Evolutionary conservation across 2,329 filamentous ascomycete species (phyloP).

Genomic region (Coccinonectria pachysandricola): DNA sequence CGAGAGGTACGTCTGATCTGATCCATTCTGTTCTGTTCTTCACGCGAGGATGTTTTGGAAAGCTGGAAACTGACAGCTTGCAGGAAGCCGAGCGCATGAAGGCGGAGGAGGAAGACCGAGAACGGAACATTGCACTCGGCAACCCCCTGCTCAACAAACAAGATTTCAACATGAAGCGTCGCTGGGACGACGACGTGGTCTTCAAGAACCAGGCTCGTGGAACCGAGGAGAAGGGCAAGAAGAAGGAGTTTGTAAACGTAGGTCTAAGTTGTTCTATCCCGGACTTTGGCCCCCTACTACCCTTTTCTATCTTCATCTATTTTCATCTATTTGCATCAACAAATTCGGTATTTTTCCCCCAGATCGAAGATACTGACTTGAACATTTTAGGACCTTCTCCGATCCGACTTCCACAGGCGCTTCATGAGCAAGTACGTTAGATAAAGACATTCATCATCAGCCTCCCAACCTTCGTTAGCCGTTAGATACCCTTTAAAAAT

Average conservation of each 20-base stretch:
- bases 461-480: slow-evolving; percentile 11
- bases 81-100: slow-evolving; percentile 72
- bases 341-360: too few relatives aligned
- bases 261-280: slow-evolving; percentile 20
- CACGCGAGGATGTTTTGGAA: too few relatives aligned
- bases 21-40: not conserved
- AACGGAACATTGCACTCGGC: slow-evolving; percentile 80
- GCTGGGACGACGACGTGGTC: slow-evolving; percentile 98
- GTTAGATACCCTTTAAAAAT: slow-evolving; percentile 21
- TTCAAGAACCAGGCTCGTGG: slow-evolving; percentile 98
- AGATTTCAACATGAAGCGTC: slow-evolving; percentile 81
- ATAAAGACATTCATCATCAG: slow-evolving; percentile 24
- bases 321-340: too few relatives aligned
- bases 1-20: too few relatives aligned
- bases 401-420: slow-evolving; percentile 93
- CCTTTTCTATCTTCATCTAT: slow-evolving; percentile 1
- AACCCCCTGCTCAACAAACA: slow-evolving; percentile 85
- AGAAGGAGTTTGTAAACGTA: slow-evolving; percentile 94
- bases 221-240: slow-evolving; percentile 79
- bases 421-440: slow-evolving; percentile 74
- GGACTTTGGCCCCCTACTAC: slow-evolving; percentile 1
- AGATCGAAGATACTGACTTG: too few relatives aligned
- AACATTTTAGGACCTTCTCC: slow-evolving; percentile 76
- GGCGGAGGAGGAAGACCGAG: slow-evolving; percentile 71
- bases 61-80: slow-evolving; percentile 6